phyloP scores from a whole-genome alignment of 306 rosid genomes.

The Cucumis cinereus region DNA sequence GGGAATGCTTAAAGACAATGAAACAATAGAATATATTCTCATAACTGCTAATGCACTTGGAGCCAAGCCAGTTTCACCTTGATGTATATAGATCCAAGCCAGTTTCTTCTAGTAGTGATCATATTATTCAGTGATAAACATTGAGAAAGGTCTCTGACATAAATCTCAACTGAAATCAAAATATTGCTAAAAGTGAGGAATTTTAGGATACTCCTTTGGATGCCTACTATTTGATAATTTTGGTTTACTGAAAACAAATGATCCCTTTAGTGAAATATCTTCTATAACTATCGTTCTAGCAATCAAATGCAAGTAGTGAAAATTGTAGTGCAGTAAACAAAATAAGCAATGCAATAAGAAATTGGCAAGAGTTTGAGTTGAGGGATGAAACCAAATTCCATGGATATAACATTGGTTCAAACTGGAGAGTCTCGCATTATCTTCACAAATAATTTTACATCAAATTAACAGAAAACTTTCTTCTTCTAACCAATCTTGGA shows the following conservation, averaged over 20 bases:
- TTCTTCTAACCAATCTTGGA: slow-evolving; percentile 60
- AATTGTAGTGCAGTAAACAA: neutral
- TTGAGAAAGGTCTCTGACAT: no score
- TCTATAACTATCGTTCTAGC: neutral
- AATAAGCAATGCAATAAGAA: neutral
- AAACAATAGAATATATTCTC: neutral
- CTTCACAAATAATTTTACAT: slow-evolving; percentile 4
- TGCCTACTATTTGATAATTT: no score
- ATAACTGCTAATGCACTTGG: no score
- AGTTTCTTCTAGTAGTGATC: no score
- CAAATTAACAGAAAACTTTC: neutral
- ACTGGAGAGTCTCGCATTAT: neutral
- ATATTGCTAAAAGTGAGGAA: no score
- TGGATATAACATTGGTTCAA: slow-evolving; percentile 5
- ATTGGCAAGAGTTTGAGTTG: neutral
- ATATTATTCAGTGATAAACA: no score
- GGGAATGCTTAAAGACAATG: neutral
- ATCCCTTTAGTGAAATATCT: neutral
- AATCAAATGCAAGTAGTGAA: neutral
- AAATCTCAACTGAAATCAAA: no score
- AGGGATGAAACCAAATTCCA: slow-evolving; percentile 1
- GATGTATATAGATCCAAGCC: no score
- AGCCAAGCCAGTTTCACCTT: no score
- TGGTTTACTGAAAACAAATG: no score
- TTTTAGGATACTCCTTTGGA: no score